These are phyloP conservation scores for Euphorbia schlechtendalii DNA, from an alignment of 441 rosid genomes.

Conservation along the genomic window DNA sequence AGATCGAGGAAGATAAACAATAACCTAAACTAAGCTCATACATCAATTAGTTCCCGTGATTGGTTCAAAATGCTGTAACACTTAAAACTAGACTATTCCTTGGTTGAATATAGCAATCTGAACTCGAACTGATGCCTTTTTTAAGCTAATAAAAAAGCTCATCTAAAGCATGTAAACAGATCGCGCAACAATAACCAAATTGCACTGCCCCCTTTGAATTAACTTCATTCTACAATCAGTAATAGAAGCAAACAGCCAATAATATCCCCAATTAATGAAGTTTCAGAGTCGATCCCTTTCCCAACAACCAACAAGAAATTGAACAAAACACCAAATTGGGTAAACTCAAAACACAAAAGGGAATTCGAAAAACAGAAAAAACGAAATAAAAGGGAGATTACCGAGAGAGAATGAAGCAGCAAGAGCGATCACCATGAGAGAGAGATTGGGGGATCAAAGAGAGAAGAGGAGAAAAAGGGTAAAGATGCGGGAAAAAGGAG, in stretches of 20 bases:
- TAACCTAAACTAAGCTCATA: background rate
- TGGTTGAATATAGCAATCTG: background rate
- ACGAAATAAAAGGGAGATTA: conserved; percentile 20
- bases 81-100: background rate
- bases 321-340: conserved; percentile 15
- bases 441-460: background rate
- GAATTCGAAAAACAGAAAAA: conserved; percentile 9
- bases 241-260: background rate
- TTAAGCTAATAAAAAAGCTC: background rate
- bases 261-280: background rate
- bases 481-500: conserved; percentile 12
- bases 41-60: background rate
- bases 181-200: background rate
- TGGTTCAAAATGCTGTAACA: background rate
- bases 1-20: background rate
- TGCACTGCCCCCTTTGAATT: background rate
- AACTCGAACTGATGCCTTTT: background rate
- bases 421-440: conserved; percentile 67
- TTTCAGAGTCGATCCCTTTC: conserved; percentile 1
- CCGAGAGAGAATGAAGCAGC: conserved; percentile 59
- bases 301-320: conserved; percentile 2
- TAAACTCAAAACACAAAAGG: conserved; percentile 17
- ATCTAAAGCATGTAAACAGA: background rate
- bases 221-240: background rate
- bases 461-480: background rate